These are phyloP conservation scores for Colletotrichum phormii DNA, from an alignment of 2,329 filamentous ascomycete species.

Conservation along the genomic window DNA sequence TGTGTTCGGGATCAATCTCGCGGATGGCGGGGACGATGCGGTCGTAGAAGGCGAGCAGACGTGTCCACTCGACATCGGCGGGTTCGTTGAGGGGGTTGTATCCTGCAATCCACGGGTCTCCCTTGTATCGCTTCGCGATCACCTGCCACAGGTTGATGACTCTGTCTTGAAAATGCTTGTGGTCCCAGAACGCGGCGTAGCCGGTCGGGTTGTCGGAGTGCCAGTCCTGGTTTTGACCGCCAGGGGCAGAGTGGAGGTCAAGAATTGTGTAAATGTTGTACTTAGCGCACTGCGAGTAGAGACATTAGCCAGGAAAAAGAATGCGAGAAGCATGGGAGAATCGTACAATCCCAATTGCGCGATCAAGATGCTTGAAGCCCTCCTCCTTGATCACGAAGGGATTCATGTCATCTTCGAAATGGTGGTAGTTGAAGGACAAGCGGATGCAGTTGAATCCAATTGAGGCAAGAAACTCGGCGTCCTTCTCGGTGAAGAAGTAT, in stretches of 20 bases:
- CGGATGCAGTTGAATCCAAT: slow-evolving; percentile 69
- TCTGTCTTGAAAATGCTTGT: slow-evolving; percentile 59
- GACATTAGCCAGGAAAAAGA: slow-evolving; percentile 36
- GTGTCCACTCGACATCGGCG: slow-evolving; percentile 41
- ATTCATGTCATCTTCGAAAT: slow-evolving; percentile 65
- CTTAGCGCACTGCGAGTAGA: slow-evolving; percentile 45
- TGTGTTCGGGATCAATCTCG: slow-evolving; percentile 53
- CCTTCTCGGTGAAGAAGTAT: slow-evolving; percentile 69
- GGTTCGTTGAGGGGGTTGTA: slow-evolving; percentile 49
- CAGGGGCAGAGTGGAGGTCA: slow-evolving; percentile 57
- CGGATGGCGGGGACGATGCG: slow-evolving; percentile 50
- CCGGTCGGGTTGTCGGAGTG: slow-evolving; percentile 53
- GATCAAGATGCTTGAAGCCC: slow-evolving; percentile 62
- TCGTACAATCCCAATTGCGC: slow-evolving; percentile 54
- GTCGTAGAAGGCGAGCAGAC: slow-evolving; percentile 50
- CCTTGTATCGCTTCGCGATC: slow-evolving; percentile 54
- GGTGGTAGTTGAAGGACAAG: slow-evolving; percentile 70
- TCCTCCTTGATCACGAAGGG: slow-evolving; percentile 58
- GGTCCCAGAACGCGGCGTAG: slow-evolving; percentile 58
- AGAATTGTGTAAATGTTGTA: slow-evolving; percentile 58
- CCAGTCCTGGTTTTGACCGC: slow-evolving; percentile 62
- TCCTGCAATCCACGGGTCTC: slow-evolving; percentile 54
- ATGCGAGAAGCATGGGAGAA: slow-evolving; percentile 39
- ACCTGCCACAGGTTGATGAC: slow-evolving; percentile 57
- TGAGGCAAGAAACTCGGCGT: slow-evolving; percentile 68